Base-by-base conservation (phyloP, 805 yeast species). In the Kodamaea nitidulidarum region DNA sequence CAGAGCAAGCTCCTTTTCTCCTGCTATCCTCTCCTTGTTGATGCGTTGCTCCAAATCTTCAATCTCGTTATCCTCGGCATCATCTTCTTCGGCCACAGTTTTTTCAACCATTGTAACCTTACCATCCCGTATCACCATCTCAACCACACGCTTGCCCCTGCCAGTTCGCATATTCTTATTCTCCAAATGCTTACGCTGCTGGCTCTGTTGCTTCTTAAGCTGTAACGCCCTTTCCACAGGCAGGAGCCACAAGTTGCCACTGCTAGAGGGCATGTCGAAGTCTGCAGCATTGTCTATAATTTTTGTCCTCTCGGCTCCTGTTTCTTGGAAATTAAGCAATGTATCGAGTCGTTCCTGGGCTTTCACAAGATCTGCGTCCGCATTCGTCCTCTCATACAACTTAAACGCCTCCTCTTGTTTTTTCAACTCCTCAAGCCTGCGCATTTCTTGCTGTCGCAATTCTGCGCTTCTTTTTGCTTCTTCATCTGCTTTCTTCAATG, bases 231-330 rank as follows among this genome's bases (percentile, higher is more conserved):
- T 76, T 50, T 95, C 97, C 38, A 81, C 72, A 0, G 83, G 81
- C 1, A 95, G 81, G 0, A 95, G 80, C 98, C 98, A 93, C 45
- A 82, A 65, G 48, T 77, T 82, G 2, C 63, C 63, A 28, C 73
- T 52, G 1, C 73, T 62, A 2, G 55, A 43, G 0, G 87, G 77
- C 40, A 81, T 60, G 36, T 86, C 95, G 56, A 76, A 87, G 56
- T 93, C 98, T 4, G 95, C 78, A 0, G 95, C 96, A 55, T 87
- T 82, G 56, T 93, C 99, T 28, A 95, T 90, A 46, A 93, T 88
- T 49, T 78, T 79, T 0, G 98, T 93, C 56, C 99, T 72, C 57
- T 88, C 95, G 1, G 90, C 86, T 5, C 95, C 85, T 12, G 90
- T 80, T 2, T 77, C 86, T 58, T 93, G 98, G 58, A 81, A 93